Conservation (phyloP, 2,329 filamentous ascomycete genomes). For the Aspergillus sp. region DNA sequence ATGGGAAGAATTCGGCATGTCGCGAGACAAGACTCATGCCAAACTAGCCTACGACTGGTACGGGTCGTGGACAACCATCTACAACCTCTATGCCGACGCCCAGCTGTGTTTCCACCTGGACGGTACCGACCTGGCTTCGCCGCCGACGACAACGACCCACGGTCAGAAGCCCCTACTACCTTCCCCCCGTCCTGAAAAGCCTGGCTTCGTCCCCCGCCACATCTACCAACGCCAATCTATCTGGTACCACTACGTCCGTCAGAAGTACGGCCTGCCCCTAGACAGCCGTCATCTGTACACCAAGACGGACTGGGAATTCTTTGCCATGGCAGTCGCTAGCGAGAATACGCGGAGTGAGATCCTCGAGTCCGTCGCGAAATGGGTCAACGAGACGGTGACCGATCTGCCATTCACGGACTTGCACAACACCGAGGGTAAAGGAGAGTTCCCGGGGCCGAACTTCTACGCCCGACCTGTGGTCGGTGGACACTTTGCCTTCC, state of each 20-base stretch:
- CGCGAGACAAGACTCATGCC: conserved; percentile 66
- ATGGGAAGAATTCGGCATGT: conserved; percentile 71
- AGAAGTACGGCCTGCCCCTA: conserved; percentile 78
- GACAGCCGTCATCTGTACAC: conserved; percentile 81
- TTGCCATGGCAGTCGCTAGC: conserved; percentile 75
- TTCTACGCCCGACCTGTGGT: conserved; percentile 84
- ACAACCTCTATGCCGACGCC: conserved; percentile 79
- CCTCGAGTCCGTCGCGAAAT: conserved; percentile 68
- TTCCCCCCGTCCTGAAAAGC: conserved; percentile 20
- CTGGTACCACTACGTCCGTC: conserved; percentile 76
- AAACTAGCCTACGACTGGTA: conserved; percentile 79
- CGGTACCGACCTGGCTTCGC: conserved; percentile 33
- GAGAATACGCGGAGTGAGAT: conserved; percentile 67
- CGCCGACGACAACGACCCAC: conserved; percentile 1
- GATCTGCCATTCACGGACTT: conserved; percentile 78
- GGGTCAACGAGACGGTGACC: conserved; percentile 79
- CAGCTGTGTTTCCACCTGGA: conserved; percentile 75
- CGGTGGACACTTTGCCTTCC: conserved; percentile 80
- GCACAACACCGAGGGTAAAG: conserved; percentile 74
- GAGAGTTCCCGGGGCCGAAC: conserved; percentile 68
- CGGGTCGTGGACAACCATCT: conserved; percentile 79
- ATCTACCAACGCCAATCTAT: conserved; percentile 77
- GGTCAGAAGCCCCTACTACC: conserved; percentile 28
- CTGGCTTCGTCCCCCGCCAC: conserved; percentile 67
- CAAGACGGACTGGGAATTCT: conserved; percentile 90